These are phyloP conservation scores for Rhodotorula paludigena DNA, from an alignment of 768 basidiomycete genomes.

Conservation along the genomic window DNA sequence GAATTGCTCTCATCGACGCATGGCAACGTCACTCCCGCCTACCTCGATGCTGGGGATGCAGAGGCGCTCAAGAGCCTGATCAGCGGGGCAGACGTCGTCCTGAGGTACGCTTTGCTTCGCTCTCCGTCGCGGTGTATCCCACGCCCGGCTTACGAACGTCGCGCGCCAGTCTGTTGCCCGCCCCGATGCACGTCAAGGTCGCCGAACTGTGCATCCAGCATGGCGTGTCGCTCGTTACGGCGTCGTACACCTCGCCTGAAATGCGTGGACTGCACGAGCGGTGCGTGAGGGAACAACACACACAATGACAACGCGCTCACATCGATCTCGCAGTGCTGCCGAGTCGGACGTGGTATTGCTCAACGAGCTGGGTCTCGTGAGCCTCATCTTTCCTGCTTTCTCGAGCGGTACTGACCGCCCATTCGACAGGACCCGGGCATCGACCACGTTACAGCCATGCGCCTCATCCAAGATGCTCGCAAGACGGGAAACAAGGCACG, in stretches of 20 bases:
- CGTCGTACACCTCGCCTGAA: slow-evolving; percentile 76
- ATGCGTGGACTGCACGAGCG: slow-evolving; percentile 67
- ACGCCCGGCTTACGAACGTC: slow-evolving; percentile 30
- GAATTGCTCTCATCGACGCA: slow-evolving; percentile 51
- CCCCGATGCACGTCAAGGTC: slow-evolving; percentile 62
- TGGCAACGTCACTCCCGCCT: slow-evolving; percentile 56
- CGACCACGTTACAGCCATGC: slow-evolving; percentile 79
- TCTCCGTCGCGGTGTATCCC: background rate
- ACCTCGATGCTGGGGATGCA: slow-evolving; percentile 59
- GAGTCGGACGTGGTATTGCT: slow-evolving; percentile 65
- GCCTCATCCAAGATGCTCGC: slow-evolving; percentile 58
- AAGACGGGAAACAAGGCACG: slow-evolving; percentile 51
- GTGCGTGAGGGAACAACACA: too few relatives aligned
- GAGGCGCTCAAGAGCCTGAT: slow-evolving; percentile 56
- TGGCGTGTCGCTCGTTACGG: slow-evolving; percentile 75
- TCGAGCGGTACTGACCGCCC: slow-evolving; percentile 28
- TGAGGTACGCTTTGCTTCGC: slow-evolving; percentile 57
- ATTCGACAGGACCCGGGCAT: slow-evolving; percentile 71
- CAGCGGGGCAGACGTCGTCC: slow-evolving; percentile 66
- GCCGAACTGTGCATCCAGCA: slow-evolving; percentile 69
- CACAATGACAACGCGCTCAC: slow-evolving; percentile 54
- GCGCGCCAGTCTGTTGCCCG: slow-evolving; percentile 72
- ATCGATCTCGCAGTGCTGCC: slow-evolving; percentile 53
- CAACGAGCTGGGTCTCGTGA: slow-evolving; percentile 65
- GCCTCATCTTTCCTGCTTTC: slow-evolving; percentile 41